Base-by-base conservation (phyloP, 768 basidiomycete genomes). In the Podaxis pistillaris region DNA sequence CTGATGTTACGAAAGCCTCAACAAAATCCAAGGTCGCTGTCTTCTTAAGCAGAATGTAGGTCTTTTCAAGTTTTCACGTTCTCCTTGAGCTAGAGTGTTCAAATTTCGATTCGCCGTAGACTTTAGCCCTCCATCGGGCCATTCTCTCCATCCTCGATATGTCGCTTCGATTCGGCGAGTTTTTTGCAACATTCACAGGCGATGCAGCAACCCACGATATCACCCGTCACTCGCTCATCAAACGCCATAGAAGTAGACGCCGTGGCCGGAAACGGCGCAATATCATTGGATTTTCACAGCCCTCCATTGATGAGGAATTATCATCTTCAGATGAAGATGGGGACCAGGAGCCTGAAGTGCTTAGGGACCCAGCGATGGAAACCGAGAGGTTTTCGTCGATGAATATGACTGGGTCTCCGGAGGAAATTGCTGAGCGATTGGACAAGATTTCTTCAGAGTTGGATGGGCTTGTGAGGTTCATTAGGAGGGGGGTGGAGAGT, bases 131-230 rank as follows among this genome's bases (percentile, higher is more conserved):
- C 7, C 85, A 86, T 68, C 83, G 83, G 64, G 83, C 87, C 24
- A 83, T 94, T 52, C 64, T 89, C 22, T 85, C 86, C 7, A 81
- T 92, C 63, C 77, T 93, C 28, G 90, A 94, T 71, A 86, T 92
- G 78, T 81, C 84, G 40, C 74, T 93, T 3, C 83, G 86, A 67
- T 93, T 93, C 72, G 83, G 82, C 63, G 81, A 85, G 51, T 76
- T 83, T 56, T 90, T 91, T 67, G 73, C 82, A 22, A 74, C 85
- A 0, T 85, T 86, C 67, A 81, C 82, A 13, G 86, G 86, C 1
- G 82, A 88, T 64, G 81, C 81, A 1, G 75, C 79, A 15, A 87
- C 85, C 1, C 85, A 83, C 58, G 89, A 89, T 69, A 78, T 78
- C 66, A 82, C 78, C 24, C 79, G 77, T 51, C 81, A 78, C 38